A percentile compares a stretch with the other conserved stretches of the same genome.
These are phyloP conservation scores for Macrolepiota albuminosa DNA, from an alignment of 768 basidiomycete genomes.

Conservation along the genomic window DNA sequence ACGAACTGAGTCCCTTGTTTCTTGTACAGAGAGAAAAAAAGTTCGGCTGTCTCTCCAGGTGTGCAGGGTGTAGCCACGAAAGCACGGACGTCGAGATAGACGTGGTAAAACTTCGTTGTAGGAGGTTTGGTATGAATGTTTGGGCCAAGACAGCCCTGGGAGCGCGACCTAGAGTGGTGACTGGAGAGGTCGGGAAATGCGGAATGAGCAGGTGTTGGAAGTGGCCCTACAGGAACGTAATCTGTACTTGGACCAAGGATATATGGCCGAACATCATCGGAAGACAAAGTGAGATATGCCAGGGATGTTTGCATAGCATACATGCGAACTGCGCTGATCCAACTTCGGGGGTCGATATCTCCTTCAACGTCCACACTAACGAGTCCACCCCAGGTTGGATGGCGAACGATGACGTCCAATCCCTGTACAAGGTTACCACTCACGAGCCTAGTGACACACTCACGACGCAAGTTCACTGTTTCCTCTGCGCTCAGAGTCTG, in stretches of 20 bases:
- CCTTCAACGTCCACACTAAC: constrained; percentile 89
- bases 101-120: constrained; percentile 77
- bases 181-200: constrained; percentile 59
- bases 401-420: constrained; percentile 93
- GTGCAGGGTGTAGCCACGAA: constrained; percentile 89
- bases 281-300: constrained; percentile 65
- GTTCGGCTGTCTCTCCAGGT: constrained; percentile 89
- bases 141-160: constrained; percentile 27
- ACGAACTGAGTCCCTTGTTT: constrained; percentile 81
- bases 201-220: constrained; percentile 63
- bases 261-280: constrained; percentile 37
- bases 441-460: constrained; percentile 85
- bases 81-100: constrained; percentile 86
- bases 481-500: constrained; percentile 87
- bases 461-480: constrained; percentile 71
- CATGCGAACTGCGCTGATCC: constrained; percentile 89
- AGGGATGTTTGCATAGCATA: constrained; percentile 84
- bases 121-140: constrained; percentile 30
- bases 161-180: constrained; percentile 33
- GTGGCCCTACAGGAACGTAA: constrained; percentile 38
- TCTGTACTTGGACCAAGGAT: constrained; percentile 42
- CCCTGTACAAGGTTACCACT: constrained; percentile 89
- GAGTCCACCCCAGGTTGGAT: constrained; percentile 86
- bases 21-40: constrained; percentile 91
- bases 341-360: constrained; percentile 73